phyloP scores from a whole-genome alignment of 1,139 yeast genomes.

The Kodamaea alishanica region DNA sequence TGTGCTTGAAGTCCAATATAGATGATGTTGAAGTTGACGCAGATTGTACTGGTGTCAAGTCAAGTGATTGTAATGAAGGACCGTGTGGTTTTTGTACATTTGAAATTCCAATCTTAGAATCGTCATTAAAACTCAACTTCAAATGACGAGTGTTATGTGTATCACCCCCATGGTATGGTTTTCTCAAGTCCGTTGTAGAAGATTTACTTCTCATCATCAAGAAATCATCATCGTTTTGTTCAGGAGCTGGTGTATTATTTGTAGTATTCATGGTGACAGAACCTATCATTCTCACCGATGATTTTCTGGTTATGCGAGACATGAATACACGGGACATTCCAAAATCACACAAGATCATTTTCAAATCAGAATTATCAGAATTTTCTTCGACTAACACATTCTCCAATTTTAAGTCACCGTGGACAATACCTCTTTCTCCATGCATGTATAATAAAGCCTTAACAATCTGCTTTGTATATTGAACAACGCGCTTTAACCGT shows the following conservation, averaged over 20 bases:
- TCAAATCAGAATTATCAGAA: slow-evolving; percentile 17
- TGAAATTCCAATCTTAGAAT: slow-evolving; percentile 32
- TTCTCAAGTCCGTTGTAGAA: slow-evolving; percentile 32
- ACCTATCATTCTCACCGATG: slow-evolving; percentile 14
- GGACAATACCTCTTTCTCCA: slow-evolving; percentile 61
- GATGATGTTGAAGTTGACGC: slow-evolving; percentile 3
- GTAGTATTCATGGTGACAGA: neutral
- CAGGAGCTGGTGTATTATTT: slow-evolving; percentile 1
- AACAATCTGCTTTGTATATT: slow-evolving; percentile 52
- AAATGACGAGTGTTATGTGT: slow-evolving; percentile 24
- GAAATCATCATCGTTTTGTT: slow-evolving; percentile 15
- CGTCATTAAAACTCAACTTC: slow-evolving; percentile 20
- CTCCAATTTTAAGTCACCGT: slow-evolving; percentile 87
- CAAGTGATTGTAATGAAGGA: slow-evolving; percentile 35
- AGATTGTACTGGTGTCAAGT: slow-evolving; percentile 31
- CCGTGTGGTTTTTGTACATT: slow-evolving; percentile 29
- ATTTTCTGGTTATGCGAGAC: slow-evolving; percentile 26
- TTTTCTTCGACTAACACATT: slow-evolving; percentile 62
- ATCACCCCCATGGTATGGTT: slow-evolving; percentile 36
- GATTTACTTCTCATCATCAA: slow-evolving; percentile 47
- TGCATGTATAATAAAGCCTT: slow-evolving; percentile 72
- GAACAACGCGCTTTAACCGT: slow-evolving; percentile 21
- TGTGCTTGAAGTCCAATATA: slow-evolving; percentile 15
- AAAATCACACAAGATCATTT: slow-evolving; percentile 71
- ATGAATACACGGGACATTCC: slow-evolving; percentile 63